phyloP scores from a whole-genome alignment of 2,329 filamentous ascomycete genomes.

The Talaromyces piceae region DNA sequence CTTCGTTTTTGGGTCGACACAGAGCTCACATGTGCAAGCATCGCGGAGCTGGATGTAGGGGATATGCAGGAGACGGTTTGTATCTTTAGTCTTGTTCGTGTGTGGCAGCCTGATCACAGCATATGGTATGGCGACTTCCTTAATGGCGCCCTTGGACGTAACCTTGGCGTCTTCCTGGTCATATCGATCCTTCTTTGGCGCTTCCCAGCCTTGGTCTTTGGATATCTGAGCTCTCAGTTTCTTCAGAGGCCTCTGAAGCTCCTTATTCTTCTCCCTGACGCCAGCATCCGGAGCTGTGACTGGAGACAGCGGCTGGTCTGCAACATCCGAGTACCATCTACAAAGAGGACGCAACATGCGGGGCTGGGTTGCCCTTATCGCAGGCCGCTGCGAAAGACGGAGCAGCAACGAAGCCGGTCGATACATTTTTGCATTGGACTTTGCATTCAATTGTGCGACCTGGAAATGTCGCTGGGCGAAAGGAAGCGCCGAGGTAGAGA shows the following conservation, averaged over 20 bases:
- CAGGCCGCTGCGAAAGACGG: not conserved
- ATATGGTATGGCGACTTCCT: not conserved
- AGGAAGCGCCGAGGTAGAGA: not conserved
- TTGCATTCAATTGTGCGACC: not conserved
- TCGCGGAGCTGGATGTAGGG: conserved; percentile 42
- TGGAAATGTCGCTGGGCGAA: not conserved
- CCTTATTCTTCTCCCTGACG: no score
- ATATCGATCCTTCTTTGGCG: not conserved
- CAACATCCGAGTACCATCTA: not conserved
- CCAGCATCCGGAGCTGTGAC: not conserved
- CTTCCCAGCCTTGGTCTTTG: not conserved
- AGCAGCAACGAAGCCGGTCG: not conserved
- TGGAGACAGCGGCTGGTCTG: not conserved
- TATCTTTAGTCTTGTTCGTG: not conserved
- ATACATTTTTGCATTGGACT: not conserved
- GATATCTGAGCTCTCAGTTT: not conserved
- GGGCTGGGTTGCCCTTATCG: not conserved
- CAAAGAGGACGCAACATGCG: not conserved
- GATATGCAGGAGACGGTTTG: not conserved
- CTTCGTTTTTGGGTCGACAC: conserved; percentile 52
- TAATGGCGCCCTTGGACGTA: not conserved
- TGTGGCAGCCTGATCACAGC: not conserved
- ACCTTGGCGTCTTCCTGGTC: not conserved
- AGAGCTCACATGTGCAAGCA: conserved; percentile 46
- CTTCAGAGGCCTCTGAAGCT: no score